Evolutionary conservation across 257 asterid genomes (phyloP).

Genomic region (Nicotiana knightiana): DNA sequence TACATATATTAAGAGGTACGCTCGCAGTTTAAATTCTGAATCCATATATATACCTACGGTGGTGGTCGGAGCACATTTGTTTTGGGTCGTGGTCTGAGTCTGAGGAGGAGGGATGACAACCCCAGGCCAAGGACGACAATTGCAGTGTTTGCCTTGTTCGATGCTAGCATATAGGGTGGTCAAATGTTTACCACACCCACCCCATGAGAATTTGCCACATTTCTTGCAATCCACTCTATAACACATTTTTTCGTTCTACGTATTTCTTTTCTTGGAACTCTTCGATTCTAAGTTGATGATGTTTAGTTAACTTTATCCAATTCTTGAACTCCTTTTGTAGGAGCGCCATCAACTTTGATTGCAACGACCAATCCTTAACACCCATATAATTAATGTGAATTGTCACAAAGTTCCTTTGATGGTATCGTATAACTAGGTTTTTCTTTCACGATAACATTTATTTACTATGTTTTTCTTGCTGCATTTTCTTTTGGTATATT

Average conservation of each 20-base stretch:
- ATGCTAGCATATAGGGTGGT: constrained; percentile 33
- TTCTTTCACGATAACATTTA: constrained; percentile 17
- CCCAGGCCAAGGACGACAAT: constrained; percentile 82
- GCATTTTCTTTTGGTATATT: too few species aligned
- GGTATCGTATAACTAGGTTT: neutral
- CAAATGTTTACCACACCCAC: constrained; percentile 66
- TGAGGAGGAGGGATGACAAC: constrained; percentile 32
- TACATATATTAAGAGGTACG: neutral
- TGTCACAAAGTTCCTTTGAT: neutral
- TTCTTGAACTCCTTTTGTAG: neutral
- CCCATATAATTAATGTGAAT: neutral
- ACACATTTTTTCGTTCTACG: constrained; percentile 32
- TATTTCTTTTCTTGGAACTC: neutral
- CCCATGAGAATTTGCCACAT: constrained; percentile 64
- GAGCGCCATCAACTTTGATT: neutral
- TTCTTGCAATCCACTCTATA: constrained; percentile 49
- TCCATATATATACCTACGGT: neutral
- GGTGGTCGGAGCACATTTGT: constrained; percentile 1
- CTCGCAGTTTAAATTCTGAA: neutral
- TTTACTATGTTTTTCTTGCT: neutral
- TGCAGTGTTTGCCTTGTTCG: constrained; percentile 60
- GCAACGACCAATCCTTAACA: neutral
- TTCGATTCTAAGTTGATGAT: neutral
- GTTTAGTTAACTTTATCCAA: neutral
- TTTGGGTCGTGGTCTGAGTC: constrained; percentile 8